phyloP scores from a whole-genome alignment of 495 filamentous ascomycete genomes.

The Cenococcum geophilum region DNA sequence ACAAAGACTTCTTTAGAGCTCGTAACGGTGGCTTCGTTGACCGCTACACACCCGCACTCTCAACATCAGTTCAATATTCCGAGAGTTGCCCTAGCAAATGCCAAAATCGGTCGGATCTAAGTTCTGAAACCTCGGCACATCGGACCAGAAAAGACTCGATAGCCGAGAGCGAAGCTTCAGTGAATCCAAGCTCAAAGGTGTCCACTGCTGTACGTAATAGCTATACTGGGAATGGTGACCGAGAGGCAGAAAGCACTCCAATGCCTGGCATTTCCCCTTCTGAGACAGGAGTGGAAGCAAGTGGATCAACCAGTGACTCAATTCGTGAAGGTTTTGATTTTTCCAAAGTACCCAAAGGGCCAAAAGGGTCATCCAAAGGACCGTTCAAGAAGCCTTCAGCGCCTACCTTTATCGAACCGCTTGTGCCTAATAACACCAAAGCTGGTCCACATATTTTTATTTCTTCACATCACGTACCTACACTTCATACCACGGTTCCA shows the following conservation, averaged over 20 bases:
- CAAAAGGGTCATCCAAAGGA: background rate
- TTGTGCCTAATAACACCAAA: background rate
- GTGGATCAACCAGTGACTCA: background rate
- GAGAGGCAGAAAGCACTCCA: no score
- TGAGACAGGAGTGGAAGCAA: background rate
- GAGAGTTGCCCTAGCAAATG: background rate
- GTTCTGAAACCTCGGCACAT: background rate
- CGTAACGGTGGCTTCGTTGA: background rate
- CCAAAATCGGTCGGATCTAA: background rate
- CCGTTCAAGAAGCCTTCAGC: background rate
- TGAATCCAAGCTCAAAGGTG: background rate
- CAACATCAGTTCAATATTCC: background rate
- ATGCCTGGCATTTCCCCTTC: no score
- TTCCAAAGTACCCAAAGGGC: constrained; percentile 14
- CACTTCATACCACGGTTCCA: background rate
- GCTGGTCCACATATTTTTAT: constrained; percentile 13
- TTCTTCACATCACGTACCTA: background rate
- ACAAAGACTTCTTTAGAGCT: background rate
- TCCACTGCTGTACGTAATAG: no score
- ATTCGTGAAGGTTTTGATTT: constrained; percentile 3
- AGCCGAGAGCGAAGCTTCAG: background rate
- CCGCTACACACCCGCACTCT: background rate
- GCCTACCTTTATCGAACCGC: background rate
- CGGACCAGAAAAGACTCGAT: background rate
- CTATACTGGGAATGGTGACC: no score